A percentile compares a stretch with the other conserved stretches of the same genome.
Conservation (phyloP, 371 early-diverging fungal genomes). For the Choanephora cucurbitarum region DNA sequence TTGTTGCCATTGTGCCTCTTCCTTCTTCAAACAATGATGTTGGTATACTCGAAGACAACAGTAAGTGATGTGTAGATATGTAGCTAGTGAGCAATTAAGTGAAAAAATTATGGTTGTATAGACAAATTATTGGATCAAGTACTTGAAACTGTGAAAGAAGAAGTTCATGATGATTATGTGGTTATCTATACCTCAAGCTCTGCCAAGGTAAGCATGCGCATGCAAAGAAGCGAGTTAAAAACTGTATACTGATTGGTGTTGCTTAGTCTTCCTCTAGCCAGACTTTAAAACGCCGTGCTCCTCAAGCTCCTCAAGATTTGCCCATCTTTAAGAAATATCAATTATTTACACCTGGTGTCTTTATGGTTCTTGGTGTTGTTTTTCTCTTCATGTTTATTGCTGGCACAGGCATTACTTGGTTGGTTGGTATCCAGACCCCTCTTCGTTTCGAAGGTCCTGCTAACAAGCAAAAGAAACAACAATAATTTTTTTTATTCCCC, state of each 20-base stretch:
- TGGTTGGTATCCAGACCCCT: slow-evolving; percentile 49
- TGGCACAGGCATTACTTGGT: slow-evolving; percentile 47
- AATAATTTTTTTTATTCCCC: slow-evolving; percentile 23
- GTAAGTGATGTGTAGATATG: slow-evolving; percentile 20
- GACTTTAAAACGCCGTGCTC: slow-evolving; percentile 34
- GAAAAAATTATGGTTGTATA: slow-evolving; percentile 10
- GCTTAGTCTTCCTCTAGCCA: slow-evolving; percentile 7
- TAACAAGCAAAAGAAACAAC: slow-evolving; percentile 37
- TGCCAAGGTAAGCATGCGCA: slow-evolving; percentile 34
- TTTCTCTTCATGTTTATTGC: slow-evolving; percentile 43
- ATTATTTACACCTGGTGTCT: slow-evolving; percentile 50
- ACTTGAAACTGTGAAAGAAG: slow-evolving; percentile 29
- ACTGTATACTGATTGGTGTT: neutral
- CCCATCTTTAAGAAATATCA: slow-evolving; percentile 56
- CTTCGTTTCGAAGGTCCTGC: slow-evolving; percentile 38
- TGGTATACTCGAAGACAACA: slow-evolving; percentile 30
- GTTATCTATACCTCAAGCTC: slow-evolving; percentile 51
- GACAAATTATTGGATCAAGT: slow-evolving; percentile 35
- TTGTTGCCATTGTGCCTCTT: slow-evolving; percentile 36
- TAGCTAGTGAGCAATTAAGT: neutral
- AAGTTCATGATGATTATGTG: slow-evolving; percentile 38
- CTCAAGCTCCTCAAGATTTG: slow-evolving; percentile 15
- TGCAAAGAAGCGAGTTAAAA: neutral
- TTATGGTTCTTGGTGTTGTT: slow-evolving; percentile 46
- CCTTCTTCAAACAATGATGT: slow-evolving; percentile 27